These are phyloP conservation scores for Phytophthora quininea DNA, from an alignment of 352 stramenopile genomes.

Conservation along the genomic window DNA sequence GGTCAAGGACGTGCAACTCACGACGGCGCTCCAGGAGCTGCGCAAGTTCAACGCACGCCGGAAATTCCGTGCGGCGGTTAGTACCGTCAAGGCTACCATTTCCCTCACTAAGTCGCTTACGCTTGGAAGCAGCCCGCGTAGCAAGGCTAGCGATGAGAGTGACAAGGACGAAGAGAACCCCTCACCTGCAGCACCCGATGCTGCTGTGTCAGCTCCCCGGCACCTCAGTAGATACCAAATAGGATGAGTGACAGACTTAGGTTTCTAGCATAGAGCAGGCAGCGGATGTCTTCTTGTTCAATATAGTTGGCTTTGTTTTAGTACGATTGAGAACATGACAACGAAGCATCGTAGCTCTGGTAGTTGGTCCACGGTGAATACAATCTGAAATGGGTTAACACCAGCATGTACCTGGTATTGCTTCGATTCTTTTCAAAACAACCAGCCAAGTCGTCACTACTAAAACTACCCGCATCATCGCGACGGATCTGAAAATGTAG, in stretches of 20 bases:
- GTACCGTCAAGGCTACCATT: slow-evolving; percentile 87
- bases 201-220: slow-evolving; percentile 22
- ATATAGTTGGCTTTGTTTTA: slow-evolving; percentile 9
- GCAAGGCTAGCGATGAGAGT: slow-evolving; percentile 36
- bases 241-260: slow-evolving; percentile 13
- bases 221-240: slow-evolving; percentile 34
- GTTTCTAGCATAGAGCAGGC: neutral
- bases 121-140: slow-evolving; percentile 33
- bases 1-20: slow-evolving; percentile 79
- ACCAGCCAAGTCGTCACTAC: too few relatives aligned
- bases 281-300: slow-evolving; percentile 32
- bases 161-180: slow-evolving; percentile 22
- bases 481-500: too few relatives aligned
- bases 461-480: too few relatives aligned
- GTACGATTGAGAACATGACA: neutral
- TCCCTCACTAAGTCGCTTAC: slow-evolving; percentile 77
- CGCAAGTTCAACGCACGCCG: slow-evolving; percentile 94
- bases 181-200: slow-evolving; percentile 6
- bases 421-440: too few relatives aligned
- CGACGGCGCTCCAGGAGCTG: slow-evolving; percentile 87
- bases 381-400: too few relatives aligned
- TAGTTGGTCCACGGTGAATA: too few relatives aligned
- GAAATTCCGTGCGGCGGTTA: slow-evolving; percentile 94
- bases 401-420: too few relatives aligned
- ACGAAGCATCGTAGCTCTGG: too few relatives aligned